Evolutionary conservation across 257 asterid genomes (phyloP), one percentile per base, ranked within the genome.

Genomic region (Cynanchum wilfordii): DNA sequence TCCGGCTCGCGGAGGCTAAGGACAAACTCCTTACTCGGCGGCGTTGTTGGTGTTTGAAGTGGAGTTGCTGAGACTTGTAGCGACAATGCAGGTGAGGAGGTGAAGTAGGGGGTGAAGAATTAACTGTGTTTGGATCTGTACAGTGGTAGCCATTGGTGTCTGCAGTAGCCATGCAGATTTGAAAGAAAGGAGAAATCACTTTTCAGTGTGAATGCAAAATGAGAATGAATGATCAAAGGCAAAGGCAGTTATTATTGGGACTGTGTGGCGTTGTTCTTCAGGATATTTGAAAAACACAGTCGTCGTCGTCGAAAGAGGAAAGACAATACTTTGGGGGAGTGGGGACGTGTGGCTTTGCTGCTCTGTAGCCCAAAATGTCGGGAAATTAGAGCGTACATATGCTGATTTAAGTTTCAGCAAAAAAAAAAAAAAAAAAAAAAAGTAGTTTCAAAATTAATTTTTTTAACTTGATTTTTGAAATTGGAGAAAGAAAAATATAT

Each of bases 71-170:
- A 67, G 76, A 10, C 33, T 72, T 70, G 65, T 72, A 69, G 57
- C 81, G 76, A 30, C 27, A 68, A 62, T 71, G 80, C 54, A 24
- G 76, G 66, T 38, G 80, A 59, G 49, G 50, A 47, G 78, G 47
- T 51, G 76, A 33, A 10, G 51, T 33, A 11, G 73, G 29, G 5
- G 73, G 72, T 33, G 73, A 52, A 52, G 58, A 36, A 51, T 17
- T 50, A 49, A 45, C 24, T 60, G 45, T 0, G 20, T 60, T 29
- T 16, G 45, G 67, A 60, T 29, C 67, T 60, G 67, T 29, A 10
- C 22, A 13, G 12, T 16, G 42, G 64, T 30, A 10, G 36, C n/a
- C 58, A 19, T 13, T 33, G 69, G 59, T 22, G 62, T 58, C 75
- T 12, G 75, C 64, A 11, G n/a, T n/a, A n/a, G 69, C 76, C 76